These are phyloP conservation scores for Paramyrothecium sp. DNA, from an alignment of 2,329 filamentous ascomycete species.

Conservation along the genomic window DNA sequence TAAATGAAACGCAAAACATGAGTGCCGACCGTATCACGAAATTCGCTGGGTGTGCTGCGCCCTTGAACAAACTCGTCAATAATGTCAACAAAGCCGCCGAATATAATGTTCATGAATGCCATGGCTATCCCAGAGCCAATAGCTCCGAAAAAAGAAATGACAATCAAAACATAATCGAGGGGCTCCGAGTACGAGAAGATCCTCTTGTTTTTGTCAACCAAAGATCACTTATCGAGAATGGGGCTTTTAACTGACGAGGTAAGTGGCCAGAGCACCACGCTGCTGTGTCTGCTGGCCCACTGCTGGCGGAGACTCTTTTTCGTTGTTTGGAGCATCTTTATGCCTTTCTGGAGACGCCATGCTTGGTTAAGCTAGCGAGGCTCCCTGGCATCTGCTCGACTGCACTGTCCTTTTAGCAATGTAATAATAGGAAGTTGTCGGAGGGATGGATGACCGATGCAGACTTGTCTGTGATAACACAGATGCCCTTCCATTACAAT, in stretches of 20 bases:
- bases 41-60: background rate
- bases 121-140: background rate
- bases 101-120: background rate
- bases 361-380: too few species aligned
- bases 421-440: too few species aligned
- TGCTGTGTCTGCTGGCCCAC: background rate
- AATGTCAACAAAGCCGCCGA: background rate
- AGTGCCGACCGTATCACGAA: background rate
- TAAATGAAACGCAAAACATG: constrained; percentile 22
- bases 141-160: background rate
- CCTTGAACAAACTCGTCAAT: background rate
- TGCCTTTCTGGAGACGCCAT: too few species aligned
- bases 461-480: too few species aligned
- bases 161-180: background rate
- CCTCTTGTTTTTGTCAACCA: background rate
- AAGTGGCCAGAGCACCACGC: background rate
- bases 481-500: too few species aligned
- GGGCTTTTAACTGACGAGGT: background rate
- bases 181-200: background rate
- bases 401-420: too few species aligned
- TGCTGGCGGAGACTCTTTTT: background rate
- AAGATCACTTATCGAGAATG: too few species aligned
- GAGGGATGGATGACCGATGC: too few species aligned
- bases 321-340: too few species aligned
- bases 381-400: too few species aligned